Evolutionary conservation across 345 rosid species (phyloP), one percentile per base, ranked within the genome.

Genomic region (Adansonia digitata): DNA sequence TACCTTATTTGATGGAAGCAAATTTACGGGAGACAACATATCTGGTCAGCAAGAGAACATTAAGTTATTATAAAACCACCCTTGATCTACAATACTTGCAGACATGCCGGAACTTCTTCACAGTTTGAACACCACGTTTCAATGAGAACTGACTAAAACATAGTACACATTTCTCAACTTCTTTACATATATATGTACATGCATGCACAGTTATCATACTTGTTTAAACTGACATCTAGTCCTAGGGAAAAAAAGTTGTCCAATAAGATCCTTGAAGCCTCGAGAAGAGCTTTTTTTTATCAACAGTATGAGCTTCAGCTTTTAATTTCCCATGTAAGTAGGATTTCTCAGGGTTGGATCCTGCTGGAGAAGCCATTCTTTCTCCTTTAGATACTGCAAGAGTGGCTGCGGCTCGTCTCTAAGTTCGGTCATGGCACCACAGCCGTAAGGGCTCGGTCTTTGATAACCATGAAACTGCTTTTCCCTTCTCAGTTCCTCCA

Each of bases 351-450:
- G 65, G 49, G 84, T 81, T 75, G 90, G 87, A 84, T 85, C 86
- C 78, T 84, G 82, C 84, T 88, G 90, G 43, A 82, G 83, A 31
- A 84, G 75, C 91, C 94, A 85, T 74, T 90, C 97, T 80, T 82
- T 90, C 80, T 90, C 92, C 76, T 91, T 92, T 20, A 92, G 91
- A 77, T 81, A 89, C 73, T 85, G 86, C 82, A 94, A 66, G 81
- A 90, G 90, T 31, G 91, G 89, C 81, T 83, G 83, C 1, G 93
- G 92, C 76, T 90, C 88, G 8, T 86, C 83, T 70, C 81, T 84
- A 0, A 66, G 34, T 35, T 81, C 80, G 3, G 73, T 79, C 71
- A 61, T 71, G 5, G 76, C 72, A 2, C 88, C 86, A 29, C 87
- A 89, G 22, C 85, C 89, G 27, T 84, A 83, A 17, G 73, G 83